phyloP scores from a whole-genome alignment of 352 stramenopile genomes.

The Pythium aquatile region DNA sequence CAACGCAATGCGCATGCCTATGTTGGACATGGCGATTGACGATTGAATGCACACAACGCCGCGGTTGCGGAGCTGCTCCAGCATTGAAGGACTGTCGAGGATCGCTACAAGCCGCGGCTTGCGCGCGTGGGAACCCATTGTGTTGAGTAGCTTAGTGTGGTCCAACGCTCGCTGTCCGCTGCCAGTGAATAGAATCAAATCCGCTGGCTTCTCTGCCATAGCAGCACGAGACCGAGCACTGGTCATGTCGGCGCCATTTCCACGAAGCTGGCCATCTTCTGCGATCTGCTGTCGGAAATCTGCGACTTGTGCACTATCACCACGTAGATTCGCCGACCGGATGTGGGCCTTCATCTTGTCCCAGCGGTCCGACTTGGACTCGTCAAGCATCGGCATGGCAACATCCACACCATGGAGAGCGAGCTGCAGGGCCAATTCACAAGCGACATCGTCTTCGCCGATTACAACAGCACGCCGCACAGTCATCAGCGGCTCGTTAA shows the following conservation, averaged over 20 bases:
- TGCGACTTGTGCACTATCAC: constrained; percentile 40
- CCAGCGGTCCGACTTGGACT: constrained; percentile 45
- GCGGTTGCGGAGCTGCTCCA: constrained; percentile 38
- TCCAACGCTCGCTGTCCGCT: constrained; percentile 42
- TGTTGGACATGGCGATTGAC: constrained; percentile 52
- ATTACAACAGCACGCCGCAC: constrained; percentile 51
- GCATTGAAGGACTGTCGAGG: constrained; percentile 30
- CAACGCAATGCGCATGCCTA: constrained; percentile 50
- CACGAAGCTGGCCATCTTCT: neutral
- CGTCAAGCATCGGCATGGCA: constrained; percentile 49
- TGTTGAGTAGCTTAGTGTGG: constrained; percentile 31
- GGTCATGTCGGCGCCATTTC: constrained; percentile 23
- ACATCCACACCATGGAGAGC: constrained; percentile 52
- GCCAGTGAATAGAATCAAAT: constrained; percentile 62
- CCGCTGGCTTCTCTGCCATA: constrained; percentile 20
- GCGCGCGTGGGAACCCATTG: constrained; percentile 18
- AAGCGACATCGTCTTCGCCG: constrained; percentile 57
- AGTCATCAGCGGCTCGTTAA: neutral
- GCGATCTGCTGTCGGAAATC: constrained; percentile 17
- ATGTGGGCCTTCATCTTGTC: constrained; percentile 43
- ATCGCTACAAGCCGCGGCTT: constrained; percentile 56
- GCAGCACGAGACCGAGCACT: neutral
- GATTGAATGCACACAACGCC: constrained; percentile 56
- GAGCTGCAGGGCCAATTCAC: constrained; percentile 54
- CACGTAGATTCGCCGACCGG: constrained; percentile 32